Conservation (phyloP, 352 stramenopile species). For the Hyphochytrium catenoides region DNA sequence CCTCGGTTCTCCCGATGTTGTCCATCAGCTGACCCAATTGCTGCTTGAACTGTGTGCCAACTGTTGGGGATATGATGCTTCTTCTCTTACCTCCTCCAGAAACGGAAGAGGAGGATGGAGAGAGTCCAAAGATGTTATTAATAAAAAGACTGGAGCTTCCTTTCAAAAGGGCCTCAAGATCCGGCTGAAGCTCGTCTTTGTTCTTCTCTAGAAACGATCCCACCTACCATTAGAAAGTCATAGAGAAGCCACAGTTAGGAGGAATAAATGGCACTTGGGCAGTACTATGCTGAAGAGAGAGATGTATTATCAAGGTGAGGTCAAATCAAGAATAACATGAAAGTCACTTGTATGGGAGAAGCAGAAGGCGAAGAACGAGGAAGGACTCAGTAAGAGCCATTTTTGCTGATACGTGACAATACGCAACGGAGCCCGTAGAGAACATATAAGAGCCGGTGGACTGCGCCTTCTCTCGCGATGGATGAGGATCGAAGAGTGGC, state of each 20-base stretch:
- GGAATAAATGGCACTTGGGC: too few species aligned
- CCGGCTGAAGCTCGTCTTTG: constrained; percentile 79
- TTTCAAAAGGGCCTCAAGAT: constrained; percentile 54
- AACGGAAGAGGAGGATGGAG: constrained; percentile 14
- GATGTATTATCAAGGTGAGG: too few species aligned
- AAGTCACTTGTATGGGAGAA: background rate
- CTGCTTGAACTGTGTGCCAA: constrained; percentile 72
- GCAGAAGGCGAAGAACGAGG: too few species aligned
- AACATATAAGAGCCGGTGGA: too few species aligned
- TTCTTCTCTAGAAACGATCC: constrained; percentile 88
- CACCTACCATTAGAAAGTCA: constrained; percentile 13
- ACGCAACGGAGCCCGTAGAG: too few species aligned
- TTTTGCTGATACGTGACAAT: too few species aligned
- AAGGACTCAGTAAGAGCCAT: too few species aligned
- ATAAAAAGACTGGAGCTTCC: constrained; percentile 38
- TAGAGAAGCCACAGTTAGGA: too few species aligned
- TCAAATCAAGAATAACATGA: background rate
- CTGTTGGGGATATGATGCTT: constrained; percentile 41
- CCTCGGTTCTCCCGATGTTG: constrained; percentile 80
- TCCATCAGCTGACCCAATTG: constrained; percentile 79
- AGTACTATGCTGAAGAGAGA: too few species aligned
- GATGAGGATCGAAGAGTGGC: too few species aligned
- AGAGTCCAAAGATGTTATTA: constrained; percentile 33
- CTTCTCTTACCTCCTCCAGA: constrained; percentile 17
- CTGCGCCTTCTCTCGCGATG: too few species aligned